Conservation (phyloP, 2,329 filamentous ascomycete genomes). For the Bipolaris bicolor region DNA sequence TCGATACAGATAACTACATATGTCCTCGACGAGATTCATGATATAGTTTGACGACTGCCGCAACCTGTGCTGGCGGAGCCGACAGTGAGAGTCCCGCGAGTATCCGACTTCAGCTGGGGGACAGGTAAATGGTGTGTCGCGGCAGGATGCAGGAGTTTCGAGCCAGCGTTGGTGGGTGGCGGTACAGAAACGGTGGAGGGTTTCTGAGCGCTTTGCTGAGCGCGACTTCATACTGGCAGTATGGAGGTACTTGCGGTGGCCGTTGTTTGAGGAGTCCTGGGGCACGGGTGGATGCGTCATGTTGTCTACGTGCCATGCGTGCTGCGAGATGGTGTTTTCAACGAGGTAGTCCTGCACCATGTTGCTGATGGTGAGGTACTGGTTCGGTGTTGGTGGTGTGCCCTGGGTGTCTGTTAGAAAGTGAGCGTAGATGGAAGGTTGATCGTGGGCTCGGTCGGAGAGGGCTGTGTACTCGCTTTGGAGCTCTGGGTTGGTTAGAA, state of each 20-base stretch:
- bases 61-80: constrained; percentile 32
- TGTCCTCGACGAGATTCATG: constrained; percentile 42
- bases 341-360: constrained; percentile 26
- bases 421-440: constrained; percentile 41
- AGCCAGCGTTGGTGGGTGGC: constrained; percentile 23
- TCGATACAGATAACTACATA: constrained; percentile 25
- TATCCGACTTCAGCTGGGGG: constrained; percentile 39
- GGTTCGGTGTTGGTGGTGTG: constrained; percentile 29
- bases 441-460: constrained; percentile 24
- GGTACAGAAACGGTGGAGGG: constrained; percentile 24
- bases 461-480: constrained; percentile 29
- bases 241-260: constrained; percentile 36
- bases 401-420: constrained; percentile 31
- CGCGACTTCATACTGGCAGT: constrained; percentile 11
- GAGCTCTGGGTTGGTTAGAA: constrained; percentile 19
- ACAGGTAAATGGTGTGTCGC: constrained; percentile 22
- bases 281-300: constrained; percentile 15
- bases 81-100: constrained; percentile 22
- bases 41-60: constrained; percentile 35
- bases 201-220: constrained; percentile 24
- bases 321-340: background rate
- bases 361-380: constrained; percentile 31
- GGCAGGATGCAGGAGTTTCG: constrained; percentile 16
- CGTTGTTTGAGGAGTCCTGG: constrained; percentile 8
- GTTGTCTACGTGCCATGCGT: constrained; percentile 31